Evolutionary conservation across 1,284 basidiomycete genomes (phyloP), one percentile per base, ranked within the genome.

Genomic region (Prillingera fragicola): DNA sequence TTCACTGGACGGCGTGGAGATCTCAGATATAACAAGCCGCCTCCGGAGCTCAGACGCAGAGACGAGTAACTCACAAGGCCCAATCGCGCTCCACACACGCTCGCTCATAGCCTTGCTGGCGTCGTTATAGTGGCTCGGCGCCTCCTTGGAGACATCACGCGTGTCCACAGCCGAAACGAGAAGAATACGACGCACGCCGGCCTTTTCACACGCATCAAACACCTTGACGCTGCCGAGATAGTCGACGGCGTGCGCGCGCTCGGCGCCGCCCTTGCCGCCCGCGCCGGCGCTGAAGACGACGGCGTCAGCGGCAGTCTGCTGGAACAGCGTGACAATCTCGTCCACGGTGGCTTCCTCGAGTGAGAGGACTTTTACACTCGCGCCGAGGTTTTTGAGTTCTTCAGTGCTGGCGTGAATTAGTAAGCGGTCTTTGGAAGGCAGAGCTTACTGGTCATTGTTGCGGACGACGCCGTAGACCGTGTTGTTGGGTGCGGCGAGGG

Each of bases 261-360:
- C 81, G 9, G 74, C 67, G 0, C 78, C 55, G 7, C 81, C 83
- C 56, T 82, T 81, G 0, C 81, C 82, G 0, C 82, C 83, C 0
- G 84, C 80, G 2, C 84, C 84, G 1, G 82, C 82, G 17, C 77
- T 71, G 58, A 82, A 85, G 52, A 84, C 75, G 13, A 86, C 78
- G 18, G 79, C 73, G 46, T 73, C 63, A 6, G 73, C 71, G 35
- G 78, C 70, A n/a, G 73, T 63, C 3, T 73, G 74, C 21, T 71
- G 54, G 51, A 86, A 80, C 2, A 75, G 73, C 1, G 69, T 52
- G 3, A 73, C 73, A 49, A 85, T 75, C 5, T 79, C 75, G 3
- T 69, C 46, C 0, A 75, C 71, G 0, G 78, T 60, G 3, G 76
- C 70, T 10, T 78, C 74, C 56, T 85, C 83, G 25, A 85, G 72